Base-by-base conservation (phyloP, 1,139 yeast species). In the Diutina siamensis region DNA sequence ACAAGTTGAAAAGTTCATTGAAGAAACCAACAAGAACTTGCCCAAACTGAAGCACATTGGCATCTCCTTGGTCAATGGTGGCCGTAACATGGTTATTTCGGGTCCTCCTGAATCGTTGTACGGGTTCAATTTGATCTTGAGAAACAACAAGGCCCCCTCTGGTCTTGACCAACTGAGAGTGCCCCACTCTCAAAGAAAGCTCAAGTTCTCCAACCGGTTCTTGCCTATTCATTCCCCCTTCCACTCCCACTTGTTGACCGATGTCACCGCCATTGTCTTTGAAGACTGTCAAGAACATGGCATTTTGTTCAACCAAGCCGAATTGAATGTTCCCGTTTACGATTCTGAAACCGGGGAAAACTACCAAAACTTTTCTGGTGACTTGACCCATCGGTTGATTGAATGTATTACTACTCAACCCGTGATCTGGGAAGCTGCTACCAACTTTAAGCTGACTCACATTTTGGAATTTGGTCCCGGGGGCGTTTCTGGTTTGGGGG, bases 91-190 rank as follows among this genome's bases (percentile, higher is more conserved):
- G 70, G 98, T 92, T 50, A 86, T 92, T 47, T 80, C 95, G 34
- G 99, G 99, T 63, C 98, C 98, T 46, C 97, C 98, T 48, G 96
- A 88, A 72, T 88, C 97, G n/a, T 74, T 92, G 55, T 92, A 92
- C 58, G 99, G 99, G 72, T 78, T 92, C 58, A 89, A 89, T 67
- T 74, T 92, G 60, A 77, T 92, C 50, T 74, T 92, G 62, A 83
- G 98, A 74, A 86, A 87, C 68, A 85, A 88, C 52, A 92, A 92
- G 71, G 97, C 97, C 46, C 86, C 95, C 48, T 72, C 92, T 47
- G 97, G 97, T 46, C 76, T 87, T 57, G 95, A 89, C 60, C 98
- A 92, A 72, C 83, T 95, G 49, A 80, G 98, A 69, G 76, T 88
- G 50, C 99, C 99, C 48, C 76, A 71, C 69, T 81, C 92, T 54